Evolutionary conservation across 257 asterid genomes (phyloP).

Genomic region (Solanum pinnatisectum): DNA sequence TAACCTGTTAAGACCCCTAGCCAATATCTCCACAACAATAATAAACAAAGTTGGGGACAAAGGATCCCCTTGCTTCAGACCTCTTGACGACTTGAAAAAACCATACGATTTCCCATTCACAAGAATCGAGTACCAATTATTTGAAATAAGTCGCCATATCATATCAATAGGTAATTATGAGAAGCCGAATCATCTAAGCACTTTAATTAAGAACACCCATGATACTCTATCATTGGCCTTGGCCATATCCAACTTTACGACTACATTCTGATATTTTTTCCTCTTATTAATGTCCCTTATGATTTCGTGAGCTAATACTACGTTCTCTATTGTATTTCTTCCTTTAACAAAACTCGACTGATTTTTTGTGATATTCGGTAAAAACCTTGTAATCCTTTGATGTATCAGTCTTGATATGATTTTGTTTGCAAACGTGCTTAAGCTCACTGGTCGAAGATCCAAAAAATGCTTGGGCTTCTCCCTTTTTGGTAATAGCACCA

Average conservation of each 20-base stretch:
- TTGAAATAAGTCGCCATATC: background rate
- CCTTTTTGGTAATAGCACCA: too few species aligned
- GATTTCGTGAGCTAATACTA: background rate
- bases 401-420: too few species aligned
- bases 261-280: background rate
- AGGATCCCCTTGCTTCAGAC: background rate
- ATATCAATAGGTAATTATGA: too few species aligned
- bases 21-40: background rate
- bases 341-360: too few species aligned
- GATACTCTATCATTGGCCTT: too few species aligned
- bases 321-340: background rate
- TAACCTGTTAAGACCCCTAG: background rate
- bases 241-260: background rate
- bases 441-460: too few species aligned
- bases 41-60: background rate
- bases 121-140: too few species aligned
- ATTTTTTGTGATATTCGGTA: too few species aligned
- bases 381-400: too few species aligned
- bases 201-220: background rate
- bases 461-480: too few species aligned
- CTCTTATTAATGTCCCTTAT: too few species aligned
- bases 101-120: background rate
- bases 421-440: too few species aligned
- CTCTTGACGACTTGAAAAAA: background rate
- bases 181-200: background rate